A percentile compares a stretch with the other conserved stretches of the same genome.
Evolutionary conservation across 2,329 filamentous ascomycete species (phyloP).

Genomic region (Tolypocladium capitatum): DNA sequence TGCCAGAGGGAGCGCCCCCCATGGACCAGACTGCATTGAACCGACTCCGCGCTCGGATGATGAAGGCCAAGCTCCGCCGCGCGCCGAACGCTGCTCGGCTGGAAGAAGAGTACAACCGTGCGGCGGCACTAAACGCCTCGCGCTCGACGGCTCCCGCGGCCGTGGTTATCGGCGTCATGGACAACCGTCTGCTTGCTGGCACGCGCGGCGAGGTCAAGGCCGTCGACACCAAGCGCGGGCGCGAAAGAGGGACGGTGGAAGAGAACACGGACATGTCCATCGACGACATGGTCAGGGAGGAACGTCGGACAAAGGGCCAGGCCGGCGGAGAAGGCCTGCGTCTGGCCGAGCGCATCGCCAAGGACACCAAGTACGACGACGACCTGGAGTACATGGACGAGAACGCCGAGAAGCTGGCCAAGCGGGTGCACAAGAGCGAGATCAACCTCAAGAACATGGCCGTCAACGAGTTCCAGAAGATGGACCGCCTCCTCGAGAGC

Average conservation of each 20-base stretch:
- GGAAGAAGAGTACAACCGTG: conserved; percentile 72
- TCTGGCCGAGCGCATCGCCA: conserved; percentile 85
- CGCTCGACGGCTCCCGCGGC: conserved; percentile 45
- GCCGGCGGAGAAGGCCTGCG: conserved; percentile 67
- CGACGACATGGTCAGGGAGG: conserved; percentile 93
- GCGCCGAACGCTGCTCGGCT: conserved; percentile 63
- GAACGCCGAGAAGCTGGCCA: conserved; percentile 81
- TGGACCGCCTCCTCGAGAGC: conserved; percentile 71
- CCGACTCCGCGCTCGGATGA: conserved; percentile 80
- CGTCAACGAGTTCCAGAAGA: conserved; percentile 78
- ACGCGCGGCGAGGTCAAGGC: conserved; percentile 59
- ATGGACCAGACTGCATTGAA: conserved; percentile 75
- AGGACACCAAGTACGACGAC: conserved; percentile 80
- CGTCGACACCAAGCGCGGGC: conserved; percentile 67
- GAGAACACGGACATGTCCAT: conserved; percentile 94
- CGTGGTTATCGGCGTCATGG: conserved; percentile 74
- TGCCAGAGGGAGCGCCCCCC: conserved; percentile 36
- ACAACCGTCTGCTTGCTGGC: conserved; percentile 78
- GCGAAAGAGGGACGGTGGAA: conserved; percentile 70
- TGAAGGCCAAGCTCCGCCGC: conserved; percentile 83
- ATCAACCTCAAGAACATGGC: conserved; percentile 78
- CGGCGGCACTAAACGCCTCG: conserved; percentile 45
- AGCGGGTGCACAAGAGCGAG: conserved; percentile 76
- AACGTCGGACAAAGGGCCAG: conserved; percentile 69
- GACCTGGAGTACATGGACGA: conserved; percentile 97